A percentile compares a stretch with the other conserved stretches of the same genome.
phyloP scores from a whole-genome alignment of 2,329 filamentous ascomycete species.

The Capronia coronata region DNA sequence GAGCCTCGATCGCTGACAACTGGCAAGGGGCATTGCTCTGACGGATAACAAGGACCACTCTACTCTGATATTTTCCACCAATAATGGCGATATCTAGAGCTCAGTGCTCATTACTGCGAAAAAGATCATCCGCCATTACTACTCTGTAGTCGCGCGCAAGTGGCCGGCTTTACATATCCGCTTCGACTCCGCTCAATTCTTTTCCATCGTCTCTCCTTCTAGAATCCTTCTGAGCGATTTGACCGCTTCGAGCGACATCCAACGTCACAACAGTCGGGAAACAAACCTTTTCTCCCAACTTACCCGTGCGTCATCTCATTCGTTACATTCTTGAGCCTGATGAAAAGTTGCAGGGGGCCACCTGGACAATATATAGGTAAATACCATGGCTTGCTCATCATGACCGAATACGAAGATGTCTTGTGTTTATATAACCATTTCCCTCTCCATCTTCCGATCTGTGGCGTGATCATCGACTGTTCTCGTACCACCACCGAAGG shows the following conservation, averaged over 20 bases:
- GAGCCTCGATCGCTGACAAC: neutral
- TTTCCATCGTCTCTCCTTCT: neutral
- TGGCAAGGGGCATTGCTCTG: neutral
- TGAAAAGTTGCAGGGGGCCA: neutral
- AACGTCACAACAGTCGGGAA: neutral
- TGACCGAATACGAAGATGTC: neutral
- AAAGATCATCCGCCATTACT: neutral
- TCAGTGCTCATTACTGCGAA: neutral
- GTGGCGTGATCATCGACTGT: neutral
- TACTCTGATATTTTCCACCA: neutral
- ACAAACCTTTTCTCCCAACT: neutral
- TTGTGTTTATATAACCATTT: neutral
- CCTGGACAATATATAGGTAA: neutral
- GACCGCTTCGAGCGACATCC: neutral
- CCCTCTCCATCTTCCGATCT: neutral
- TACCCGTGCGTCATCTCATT: neutral
- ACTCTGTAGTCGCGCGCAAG: neutral
- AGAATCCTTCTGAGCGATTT: neutral
- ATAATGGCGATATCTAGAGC: neutral
- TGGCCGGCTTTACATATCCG: neutral
- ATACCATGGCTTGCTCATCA: neutral
- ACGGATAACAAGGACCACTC: too few relatives aligned
- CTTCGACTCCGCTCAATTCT: neutral
- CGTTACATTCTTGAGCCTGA: neutral
- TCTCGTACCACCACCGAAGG: neutral